Percentiles rank a stretch among this genome's conserved stretches.
phyloP scores from a whole-genome alignment of 2,329 filamentous ascomycete species.

The Xylaria sp. region DNA sequence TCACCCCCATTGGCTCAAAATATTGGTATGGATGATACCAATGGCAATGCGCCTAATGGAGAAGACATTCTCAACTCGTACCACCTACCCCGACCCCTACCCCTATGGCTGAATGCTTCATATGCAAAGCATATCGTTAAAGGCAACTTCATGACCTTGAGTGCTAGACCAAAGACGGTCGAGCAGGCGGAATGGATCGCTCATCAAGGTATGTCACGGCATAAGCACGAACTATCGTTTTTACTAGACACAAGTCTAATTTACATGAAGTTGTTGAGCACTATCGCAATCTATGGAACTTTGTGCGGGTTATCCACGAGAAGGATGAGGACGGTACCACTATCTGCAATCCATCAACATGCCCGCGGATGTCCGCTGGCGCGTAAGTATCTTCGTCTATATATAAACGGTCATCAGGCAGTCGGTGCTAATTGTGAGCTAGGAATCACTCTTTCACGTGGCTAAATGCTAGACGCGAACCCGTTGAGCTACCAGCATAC shows the following conservation, averaged over 20 bases:
- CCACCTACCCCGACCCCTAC: conserved; percentile 73
- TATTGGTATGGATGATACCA: conserved; percentile 74
- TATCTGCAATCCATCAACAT: conserved; percentile 85
- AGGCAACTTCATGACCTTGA: conserved; percentile 96
- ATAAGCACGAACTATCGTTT: not conserved
- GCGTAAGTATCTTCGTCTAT: conserved; percentile 69
- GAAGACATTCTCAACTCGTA: conserved; percentile 70
- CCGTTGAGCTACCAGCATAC: conserved; percentile 89
- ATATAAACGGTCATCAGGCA: not conserved
- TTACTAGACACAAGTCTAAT: conserved; percentile 34
- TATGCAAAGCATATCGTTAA: conserved; percentile 91
- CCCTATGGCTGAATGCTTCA: conserved; percentile 78
- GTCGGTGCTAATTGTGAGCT: conserved; percentile 10
- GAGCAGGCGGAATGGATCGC: conserved; percentile 96
- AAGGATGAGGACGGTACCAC: conserved; percentile 80
- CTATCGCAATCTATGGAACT: conserved; percentile 87
- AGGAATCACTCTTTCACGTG: conserved; percentile 96
- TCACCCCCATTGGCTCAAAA: conserved; percentile 73
- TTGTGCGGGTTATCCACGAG: conserved; percentile 89
- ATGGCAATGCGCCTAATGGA: conserved; percentile 57
- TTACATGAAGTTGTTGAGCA: conserved; percentile 81
- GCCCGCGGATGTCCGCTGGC: conserved; percentile 94
- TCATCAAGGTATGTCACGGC: conserved; percentile 77
- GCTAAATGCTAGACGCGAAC: conserved; percentile 87
- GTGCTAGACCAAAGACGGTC: conserved; percentile 90